Evolutionary conservation across 495 filamentous ascomycete genomes (phyloP), one percentile per base, ranked within the genome.

Genomic region (Hypomontagnella submonticulosa): DNA sequence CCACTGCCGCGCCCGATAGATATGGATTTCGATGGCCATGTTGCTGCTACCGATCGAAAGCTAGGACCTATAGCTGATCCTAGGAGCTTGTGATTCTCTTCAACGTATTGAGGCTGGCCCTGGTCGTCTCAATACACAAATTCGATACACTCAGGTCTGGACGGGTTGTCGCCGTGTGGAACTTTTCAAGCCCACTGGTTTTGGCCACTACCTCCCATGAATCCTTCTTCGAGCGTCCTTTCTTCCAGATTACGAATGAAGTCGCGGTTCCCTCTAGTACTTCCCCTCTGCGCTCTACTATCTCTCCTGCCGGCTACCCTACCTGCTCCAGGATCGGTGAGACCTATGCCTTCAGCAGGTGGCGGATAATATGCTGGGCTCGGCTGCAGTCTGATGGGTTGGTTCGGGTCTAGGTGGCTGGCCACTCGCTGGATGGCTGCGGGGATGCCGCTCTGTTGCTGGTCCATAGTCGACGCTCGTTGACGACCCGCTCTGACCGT

Each of bases 361-460:
- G 95, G 95, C 12, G 95, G 96, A 67, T 97, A 98, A 75, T 99
- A 99, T 6, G 96, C 96, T 1, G 96, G 96, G 59, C 92, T 97
- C 4, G 96, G 96, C 72, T 99, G 96, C 37, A 97, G 76, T 42
- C 96, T 84, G 71, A 99, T 98, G 0, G 96, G 96, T 33, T 93
- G 91, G 58, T 86, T 97, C 4, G 96, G 96, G 72, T 99, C 94
- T 48, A 99, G 87, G 75, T 97, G 95, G 72, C 92, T 96, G 9
- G 93, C 93, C n/a, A 98, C 95, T 57, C 96, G 82, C 73, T 99
- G 96, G 52, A 99, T 93, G 0, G 93, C 88, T 8, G 91, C 85
- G 0, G 96, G 96, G 53, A 99, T 94, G 5, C 95, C 94, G 55
- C 89, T 90, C 71, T 91, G 89, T 69, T 96, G 90, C 60, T 93